phyloP scores from a whole-genome alignment of 345 rosid species.

The Aquilaria malaccensis region DNA sequence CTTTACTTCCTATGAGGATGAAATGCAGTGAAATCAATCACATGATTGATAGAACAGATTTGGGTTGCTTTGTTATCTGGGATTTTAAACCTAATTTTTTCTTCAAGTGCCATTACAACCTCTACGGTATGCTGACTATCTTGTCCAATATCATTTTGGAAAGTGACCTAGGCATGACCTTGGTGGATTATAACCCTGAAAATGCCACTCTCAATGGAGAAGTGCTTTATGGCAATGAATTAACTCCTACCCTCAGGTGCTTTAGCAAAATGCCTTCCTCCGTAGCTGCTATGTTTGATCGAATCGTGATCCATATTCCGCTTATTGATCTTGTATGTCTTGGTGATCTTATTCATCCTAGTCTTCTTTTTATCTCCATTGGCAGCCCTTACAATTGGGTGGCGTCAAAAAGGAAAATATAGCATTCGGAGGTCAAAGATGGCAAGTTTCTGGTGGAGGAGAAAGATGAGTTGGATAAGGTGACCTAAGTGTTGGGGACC shows the following conservation, averaged over 20 bases:
- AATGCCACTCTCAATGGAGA: constrained; percentile 8
- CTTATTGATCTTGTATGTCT: too few relatives aligned
- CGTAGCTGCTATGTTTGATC: constrained; percentile 24
- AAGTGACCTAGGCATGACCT: constrained; percentile 78
- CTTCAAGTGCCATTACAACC: constrained; percentile 95
- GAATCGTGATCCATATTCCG: too few relatives aligned
- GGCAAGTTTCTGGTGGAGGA: too few relatives aligned
- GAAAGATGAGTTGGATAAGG: too few relatives aligned
- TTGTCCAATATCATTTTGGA: constrained; percentile 83
- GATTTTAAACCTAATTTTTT: constrained; percentile 88
- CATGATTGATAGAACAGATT: constrained; percentile 53
- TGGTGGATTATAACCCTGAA: constrained; percentile 45
- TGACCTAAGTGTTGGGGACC: too few relatives aligned
- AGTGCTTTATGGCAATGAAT: constrained; percentile 27
- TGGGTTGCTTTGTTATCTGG: constrained; percentile 92
- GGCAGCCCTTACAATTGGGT: too few relatives aligned
- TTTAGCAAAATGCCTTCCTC: constrained; percentile 67
- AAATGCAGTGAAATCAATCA: constrained; percentile 78
- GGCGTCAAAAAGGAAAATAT: too few relatives aligned
- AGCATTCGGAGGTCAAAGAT: too few relatives aligned
- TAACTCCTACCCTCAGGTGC: constrained; percentile 59
- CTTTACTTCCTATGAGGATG: constrained; percentile 89
- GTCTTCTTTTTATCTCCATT: too few relatives aligned
- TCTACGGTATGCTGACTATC: constrained; percentile 92
- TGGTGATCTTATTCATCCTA: too few relatives aligned